Percentiles rank a stretch among this genome's conserved stretches.
Evolutionary conservation across 73 alveolate species (phyloP).

Genomic region (Paramecium biaurelia): DNA sequence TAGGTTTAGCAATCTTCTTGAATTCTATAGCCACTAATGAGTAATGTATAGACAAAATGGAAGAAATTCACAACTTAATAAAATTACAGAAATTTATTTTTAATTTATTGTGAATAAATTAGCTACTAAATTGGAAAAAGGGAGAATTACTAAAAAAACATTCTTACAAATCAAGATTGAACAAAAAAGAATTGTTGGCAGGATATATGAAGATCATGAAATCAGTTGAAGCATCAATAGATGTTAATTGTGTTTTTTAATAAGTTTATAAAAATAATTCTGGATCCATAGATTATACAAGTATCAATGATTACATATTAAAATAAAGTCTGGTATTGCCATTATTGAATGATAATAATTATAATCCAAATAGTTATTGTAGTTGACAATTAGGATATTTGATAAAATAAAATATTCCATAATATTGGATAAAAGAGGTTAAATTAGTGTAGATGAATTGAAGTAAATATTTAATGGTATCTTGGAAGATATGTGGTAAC

Average conservation of each 20-base stretch:
- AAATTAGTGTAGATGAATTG: slow-evolving; percentile 65
- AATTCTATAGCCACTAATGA: slow-evolving; percentile 12
- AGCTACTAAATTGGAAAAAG: slow-evolving; percentile 47
- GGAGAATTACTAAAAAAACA: slow-evolving; percentile 61
- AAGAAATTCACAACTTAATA: slow-evolving; percentile 21
- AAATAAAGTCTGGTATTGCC: slow-evolving; percentile 32
- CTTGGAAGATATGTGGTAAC: slow-evolving; percentile 74
- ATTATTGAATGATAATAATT: slow-evolving; percentile 47
- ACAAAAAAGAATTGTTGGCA: slow-evolving; percentile 67
- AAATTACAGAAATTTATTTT: slow-evolving; percentile 18
- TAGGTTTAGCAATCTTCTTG: not conserved
- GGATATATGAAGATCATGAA: slow-evolving; percentile 49
- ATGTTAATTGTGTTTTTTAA: slow-evolving; percentile 14
- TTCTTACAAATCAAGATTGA: slow-evolving; percentile 67
- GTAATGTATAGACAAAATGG: slow-evolving; percentile 34
- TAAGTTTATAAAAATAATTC: slow-evolving; percentile 42
- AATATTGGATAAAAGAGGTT: not conserved
- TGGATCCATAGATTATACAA: slow-evolving; percentile 50
- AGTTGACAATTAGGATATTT: slow-evolving; percentile 41
- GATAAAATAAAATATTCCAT: not conserved
- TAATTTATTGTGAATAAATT: slow-evolving; percentile 33
- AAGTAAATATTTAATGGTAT: slow-evolving; percentile 53
- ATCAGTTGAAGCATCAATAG: slow-evolving; percentile 27
- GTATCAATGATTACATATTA: not conserved
- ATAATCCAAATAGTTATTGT: slow-evolving; percentile 22